Evolutionary conservation across 1,139 yeast genomes (phyloP).

Genomic region (Waltiozyma sp.): DNA sequence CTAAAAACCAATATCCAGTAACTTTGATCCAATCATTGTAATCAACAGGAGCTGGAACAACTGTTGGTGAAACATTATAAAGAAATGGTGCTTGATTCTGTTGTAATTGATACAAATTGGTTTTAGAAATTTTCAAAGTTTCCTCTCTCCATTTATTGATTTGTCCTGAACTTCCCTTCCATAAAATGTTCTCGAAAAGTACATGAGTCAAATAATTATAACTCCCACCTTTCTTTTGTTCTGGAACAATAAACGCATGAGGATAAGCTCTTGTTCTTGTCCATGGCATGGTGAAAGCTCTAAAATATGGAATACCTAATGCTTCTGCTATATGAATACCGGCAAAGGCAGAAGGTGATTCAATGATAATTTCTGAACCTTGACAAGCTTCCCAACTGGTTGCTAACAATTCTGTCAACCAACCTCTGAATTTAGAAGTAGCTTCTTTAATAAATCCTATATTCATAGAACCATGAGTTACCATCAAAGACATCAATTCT

Average conservation of each 20-base stretch:
- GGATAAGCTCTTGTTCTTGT: slow-evolving; percentile 91
- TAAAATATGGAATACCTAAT: slow-evolving; percentile 73
- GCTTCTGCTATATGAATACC: slow-evolving; percentile 95
- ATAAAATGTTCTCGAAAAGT: slow-evolving; percentile 81
- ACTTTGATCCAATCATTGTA: slow-evolving; percentile 91
- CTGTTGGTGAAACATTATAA: slow-evolving; percentile 78
- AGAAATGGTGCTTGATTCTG: slow-evolving; percentile 79
- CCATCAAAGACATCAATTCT: slow-evolving; percentile 86
- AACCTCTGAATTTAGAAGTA: slow-evolving; percentile 57
- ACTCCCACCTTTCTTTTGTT: slow-evolving; percentile 84
- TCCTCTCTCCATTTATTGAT: slow-evolving; percentile 81
- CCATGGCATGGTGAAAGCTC: slow-evolving; percentile 99
- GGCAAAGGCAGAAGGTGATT: slow-evolving; percentile 92
- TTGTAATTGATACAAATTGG: slow-evolving; percentile 59
- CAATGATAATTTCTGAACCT: slow-evolving; percentile 73
- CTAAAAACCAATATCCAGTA: slow-evolving; percentile 92
- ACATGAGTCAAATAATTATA: slow-evolving; percentile 89
- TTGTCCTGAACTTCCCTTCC: slow-evolving; percentile 90
- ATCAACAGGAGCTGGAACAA: slow-evolving; percentile 87
- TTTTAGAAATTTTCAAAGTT: slow-evolving; percentile 51
- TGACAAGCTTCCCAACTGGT: slow-evolving; percentile 84
- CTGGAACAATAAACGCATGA: slow-evolving; percentile 93
- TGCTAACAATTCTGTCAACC: slow-evolving; percentile 64
- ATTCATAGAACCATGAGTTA: slow-evolving; percentile 78
- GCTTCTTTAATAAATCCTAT: slow-evolving; percentile 81